phyloP scores from a whole-genome alignment of 352 stramenopile species.

The Peronospora tabacina region DNA sequence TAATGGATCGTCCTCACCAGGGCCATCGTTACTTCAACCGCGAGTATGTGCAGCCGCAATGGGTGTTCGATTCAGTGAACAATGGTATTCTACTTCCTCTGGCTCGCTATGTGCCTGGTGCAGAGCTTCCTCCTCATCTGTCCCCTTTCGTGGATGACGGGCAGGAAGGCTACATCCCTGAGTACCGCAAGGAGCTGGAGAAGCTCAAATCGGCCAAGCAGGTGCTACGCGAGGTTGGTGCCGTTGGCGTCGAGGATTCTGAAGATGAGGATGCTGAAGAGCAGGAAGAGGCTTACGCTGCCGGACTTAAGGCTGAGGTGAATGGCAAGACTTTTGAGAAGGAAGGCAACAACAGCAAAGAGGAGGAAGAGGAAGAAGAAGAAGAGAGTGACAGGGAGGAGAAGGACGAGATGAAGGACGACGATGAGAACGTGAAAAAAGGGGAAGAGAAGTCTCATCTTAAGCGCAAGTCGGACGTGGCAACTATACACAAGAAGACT shows the following conservation, averaged over 20 bases:
- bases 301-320: conserved; percentile 74
- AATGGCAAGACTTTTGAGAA: conserved; percentile 36
- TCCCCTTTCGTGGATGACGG: conserved; percentile 97
- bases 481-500: conserved; percentile 45
- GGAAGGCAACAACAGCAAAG: conserved; percentile 33
- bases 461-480: conserved; percentile 43
- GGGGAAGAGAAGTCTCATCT: conserved; percentile 22
- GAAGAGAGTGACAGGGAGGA: conserved; percentile 30
- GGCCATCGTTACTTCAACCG: conserved; percentile 84
- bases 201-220: conserved; percentile 80
- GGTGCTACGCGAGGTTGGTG: conserved; percentile 55
- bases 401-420: conserved; percentile 33
- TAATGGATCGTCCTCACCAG: conserved; percentile 92
- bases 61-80: conserved; percentile 98
- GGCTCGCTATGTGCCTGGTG: conserved; percentile 89
- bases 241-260: conserved; percentile 32
- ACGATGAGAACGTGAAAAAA: conserved; percentile 33
- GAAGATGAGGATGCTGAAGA: conserved; percentile 55
- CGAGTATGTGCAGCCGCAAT: conserved; percentile 99
- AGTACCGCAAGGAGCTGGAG: conserved; percentile 90
- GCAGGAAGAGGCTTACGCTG: conserved; percentile 63
- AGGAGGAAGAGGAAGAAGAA: conserved; percentile 33
- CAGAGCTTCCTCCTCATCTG: conserved; percentile 83
- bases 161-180: conserved; percentile 94
- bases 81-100: conserved; percentile 92